Base-by-base conservation (phyloP, 2,329 filamentous ascomycete genomes). In the Esteya vermicola region DNA sequence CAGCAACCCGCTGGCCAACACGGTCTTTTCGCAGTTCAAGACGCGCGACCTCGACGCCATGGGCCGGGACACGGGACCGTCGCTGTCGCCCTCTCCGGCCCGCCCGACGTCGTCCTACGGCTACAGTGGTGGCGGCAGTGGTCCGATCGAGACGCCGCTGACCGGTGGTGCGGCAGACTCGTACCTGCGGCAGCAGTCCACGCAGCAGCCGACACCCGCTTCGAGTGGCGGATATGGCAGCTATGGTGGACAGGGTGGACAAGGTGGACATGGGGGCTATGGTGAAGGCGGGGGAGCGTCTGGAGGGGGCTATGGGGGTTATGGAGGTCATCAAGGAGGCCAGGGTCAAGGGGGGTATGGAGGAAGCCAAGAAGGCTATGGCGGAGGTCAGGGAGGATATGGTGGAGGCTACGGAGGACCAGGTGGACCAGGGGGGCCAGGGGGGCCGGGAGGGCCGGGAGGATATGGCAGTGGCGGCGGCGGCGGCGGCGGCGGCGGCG, bases 21-120 rank as follows among this genome's bases (percentile, higher is more conserved):
- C 70, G 0, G 61, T 80, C 5, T 79, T 75, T 72, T 65, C 65
- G 9, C 70, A 79, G 50, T 71, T 79, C 40, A 67, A 69, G 47
- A 70, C 66, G 4, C 64, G 74, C 43, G 74, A 79, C 46, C 54
- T 77, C 12, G 60, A 64, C 38, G 68, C 69, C 12, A 68, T 75
- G 65, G 64, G 63, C 31, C 69, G 67, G 5, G 36, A 27, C 32
- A 39, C 49, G 39, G 54, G 54, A 41, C 41, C 58, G 23, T 64
- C 64, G 4, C 52, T 49, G 38, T 60, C 61, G 2, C 59, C 65
- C 2, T 46, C 48, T 6, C 52, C 52, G 4, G 22, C 21, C 12
- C 19, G 12, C 22, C 6, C 36, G n/a, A 34, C 46, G 40, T 47
- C 8, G 5, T 49, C 56, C 0, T 68, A 62, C 44, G 61, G 62